These are phyloP conservation scores for Setaria italica DNA, from an alignment of 202 grass and related monocot genomes.

Conservation along the genomic window DNA sequence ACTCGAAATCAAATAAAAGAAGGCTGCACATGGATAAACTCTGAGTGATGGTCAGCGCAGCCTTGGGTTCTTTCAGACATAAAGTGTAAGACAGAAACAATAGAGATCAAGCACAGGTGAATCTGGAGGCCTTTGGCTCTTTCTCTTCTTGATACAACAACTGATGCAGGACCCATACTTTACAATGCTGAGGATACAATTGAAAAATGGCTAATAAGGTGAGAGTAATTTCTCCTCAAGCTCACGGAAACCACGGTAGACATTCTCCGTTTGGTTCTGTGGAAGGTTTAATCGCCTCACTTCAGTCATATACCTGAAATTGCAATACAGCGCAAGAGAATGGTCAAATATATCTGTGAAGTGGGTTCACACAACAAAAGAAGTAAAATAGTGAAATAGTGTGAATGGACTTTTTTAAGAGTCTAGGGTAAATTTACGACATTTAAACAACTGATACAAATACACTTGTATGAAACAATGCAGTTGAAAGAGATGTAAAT, in stretches of 20 bases:
- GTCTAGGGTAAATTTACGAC: background rate
- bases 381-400: background rate
- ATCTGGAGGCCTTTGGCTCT: slow-evolving; percentile 32
- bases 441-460: background rate
- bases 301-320: slow-evolving; percentile 90
- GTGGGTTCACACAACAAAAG: background rate
- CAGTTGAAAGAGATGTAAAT: slow-evolving; percentile 6
- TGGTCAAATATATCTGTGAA: background rate
- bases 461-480: background rate
- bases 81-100: slow-evolving; percentile 13
- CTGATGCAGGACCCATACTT: slow-evolving; percentile 26
- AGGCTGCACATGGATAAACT: slow-evolving; percentile 14
- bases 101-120: slow-evolving; percentile 22
- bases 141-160: slow-evolving; percentile 51
- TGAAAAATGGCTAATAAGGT: slow-evolving; percentile 49
- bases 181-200: slow-evolving; percentile 17
- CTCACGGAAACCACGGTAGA: slow-evolving; percentile 79
- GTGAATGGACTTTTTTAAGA: background rate
- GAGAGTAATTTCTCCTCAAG: slow-evolving; percentile 77
- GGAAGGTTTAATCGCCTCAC: slow-evolving; percentile 78
- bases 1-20: background rate
- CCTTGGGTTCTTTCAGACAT: slow-evolving; percentile 25
- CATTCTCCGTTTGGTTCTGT: slow-evolving; percentile 75
- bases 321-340: slow-evolving; percentile 32
- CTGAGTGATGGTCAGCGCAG: background rate